Conservation (phyloP, 2,329 filamentous ascomycete species). For the Trichoderma arundinaceum region DNA sequence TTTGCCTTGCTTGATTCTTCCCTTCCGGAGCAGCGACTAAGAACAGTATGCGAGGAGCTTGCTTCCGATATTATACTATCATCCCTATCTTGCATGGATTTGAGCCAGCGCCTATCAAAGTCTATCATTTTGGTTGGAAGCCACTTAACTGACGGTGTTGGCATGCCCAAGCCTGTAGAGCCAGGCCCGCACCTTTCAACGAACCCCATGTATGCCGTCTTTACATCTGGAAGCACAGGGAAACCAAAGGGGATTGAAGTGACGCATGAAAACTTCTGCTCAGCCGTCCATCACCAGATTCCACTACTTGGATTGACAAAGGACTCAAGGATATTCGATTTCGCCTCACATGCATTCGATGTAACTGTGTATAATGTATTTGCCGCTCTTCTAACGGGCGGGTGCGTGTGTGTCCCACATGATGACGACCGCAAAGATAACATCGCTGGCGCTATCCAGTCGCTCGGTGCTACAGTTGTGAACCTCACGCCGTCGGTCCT, state of each 20-base stretch:
- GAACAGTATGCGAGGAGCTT: too few species aligned
- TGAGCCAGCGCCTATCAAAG: too few species aligned
- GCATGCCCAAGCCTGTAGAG: too few species aligned
- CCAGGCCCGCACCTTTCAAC: too few species aligned
- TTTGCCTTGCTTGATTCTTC: slow-evolving; percentile 25
- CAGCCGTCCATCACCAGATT: slow-evolving; percentile 5
- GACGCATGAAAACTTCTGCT: slow-evolving; percentile 12
- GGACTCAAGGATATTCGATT: slow-evolving; percentile 19
- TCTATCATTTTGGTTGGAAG: too few species aligned
- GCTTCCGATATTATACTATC: too few species aligned
- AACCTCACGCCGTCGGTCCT: slow-evolving; percentile 4
- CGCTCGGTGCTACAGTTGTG: slow-evolving; percentile 17
- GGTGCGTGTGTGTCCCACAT: neutral
- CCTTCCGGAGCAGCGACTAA: too few species aligned
- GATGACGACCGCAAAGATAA: slow-evolving; percentile 1
- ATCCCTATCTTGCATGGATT: too few species aligned
- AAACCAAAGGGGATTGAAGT: slow-evolving; percentile 25
- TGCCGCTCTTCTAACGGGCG: neutral
- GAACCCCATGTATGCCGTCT: slow-evolving; percentile 25
- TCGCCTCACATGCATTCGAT: slow-evolving; percentile 29
- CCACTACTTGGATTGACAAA: slow-evolving; percentile 2
- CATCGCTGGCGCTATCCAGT: neutral
- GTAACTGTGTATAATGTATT: neutral
- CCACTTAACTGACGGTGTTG: too few species aligned
- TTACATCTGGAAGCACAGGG: slow-evolving; percentile 31